These are phyloP conservation scores for Mitragyna speciosa DNA, from an alignment of 257 asterid species.

Conservation along the genomic window DNA sequence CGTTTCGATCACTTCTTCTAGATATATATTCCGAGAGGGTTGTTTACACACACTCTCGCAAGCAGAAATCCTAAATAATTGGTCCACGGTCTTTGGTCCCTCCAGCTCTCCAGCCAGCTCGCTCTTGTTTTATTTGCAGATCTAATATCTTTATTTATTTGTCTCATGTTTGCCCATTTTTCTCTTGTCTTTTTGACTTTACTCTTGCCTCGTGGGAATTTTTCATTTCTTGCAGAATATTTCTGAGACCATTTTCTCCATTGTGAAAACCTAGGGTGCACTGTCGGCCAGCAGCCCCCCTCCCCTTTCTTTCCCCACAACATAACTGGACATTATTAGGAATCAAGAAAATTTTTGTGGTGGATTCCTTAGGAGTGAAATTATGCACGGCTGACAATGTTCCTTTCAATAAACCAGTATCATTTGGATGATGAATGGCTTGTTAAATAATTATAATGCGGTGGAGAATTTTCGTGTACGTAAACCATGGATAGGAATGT, in stretches of 20 bases:
- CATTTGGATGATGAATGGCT: no score
- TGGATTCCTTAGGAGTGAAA: no score
- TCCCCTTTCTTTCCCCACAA: no score
- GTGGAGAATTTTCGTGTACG: no score
- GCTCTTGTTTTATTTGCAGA: background rate
- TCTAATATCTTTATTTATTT: background rate
- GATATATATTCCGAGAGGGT: background rate
- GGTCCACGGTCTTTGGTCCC: conserved; percentile 3
- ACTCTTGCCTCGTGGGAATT: background rate
- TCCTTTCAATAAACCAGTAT: no score
- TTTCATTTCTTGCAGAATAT: background rate
- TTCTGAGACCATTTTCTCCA: background rate
- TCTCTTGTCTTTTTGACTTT: background rate
- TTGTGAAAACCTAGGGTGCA: background rate
- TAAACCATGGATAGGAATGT: no score
- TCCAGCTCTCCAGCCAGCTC: background rate
- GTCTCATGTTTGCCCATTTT: background rate
- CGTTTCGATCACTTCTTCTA: background rate
- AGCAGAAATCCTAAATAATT: background rate
- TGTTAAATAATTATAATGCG: no score
- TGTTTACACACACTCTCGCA: background rate
- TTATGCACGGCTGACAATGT: no score
- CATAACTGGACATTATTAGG: no score
- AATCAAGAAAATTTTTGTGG: no score
- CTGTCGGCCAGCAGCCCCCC: background rate